Evolutionary conservation across 345 rosid species (phyloP).

Genomic region (Camelina laxa): DNA sequence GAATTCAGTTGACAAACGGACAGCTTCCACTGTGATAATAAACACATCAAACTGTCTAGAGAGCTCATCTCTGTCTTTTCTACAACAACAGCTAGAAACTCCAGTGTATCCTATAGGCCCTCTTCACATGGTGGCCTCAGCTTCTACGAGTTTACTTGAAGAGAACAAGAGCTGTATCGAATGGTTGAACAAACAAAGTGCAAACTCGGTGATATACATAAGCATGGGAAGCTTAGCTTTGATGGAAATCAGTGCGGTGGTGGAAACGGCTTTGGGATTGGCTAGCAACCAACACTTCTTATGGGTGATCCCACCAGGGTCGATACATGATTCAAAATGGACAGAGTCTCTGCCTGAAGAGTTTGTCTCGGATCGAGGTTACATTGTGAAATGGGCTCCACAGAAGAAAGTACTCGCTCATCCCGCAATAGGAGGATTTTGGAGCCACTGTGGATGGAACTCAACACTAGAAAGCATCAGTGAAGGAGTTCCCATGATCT

Average conservation of each 20-base stretch:
- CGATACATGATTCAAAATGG: constrained; percentile 22
- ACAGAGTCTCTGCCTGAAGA: constrained; percentile 33
- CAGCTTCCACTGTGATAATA: no score
- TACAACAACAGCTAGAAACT: constrained; percentile 17
- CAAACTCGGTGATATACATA: constrained; percentile 53
- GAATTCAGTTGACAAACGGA: no score
- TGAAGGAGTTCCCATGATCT: constrained; percentile 55
- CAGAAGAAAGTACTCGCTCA: constrained; percentile 45
- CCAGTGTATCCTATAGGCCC: constrained; percentile 41
- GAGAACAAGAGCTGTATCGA: constrained; percentile 53
- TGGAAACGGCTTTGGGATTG: constrained; percentile 40
- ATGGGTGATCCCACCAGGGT: constrained; percentile 45
- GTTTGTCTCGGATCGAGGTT: constrained; percentile 38
- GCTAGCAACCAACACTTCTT: constrained; percentile 42
- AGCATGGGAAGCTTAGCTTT: constrained; percentile 61
- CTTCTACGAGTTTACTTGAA: constrained; percentile 35
- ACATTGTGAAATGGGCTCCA: constrained; percentile 33
- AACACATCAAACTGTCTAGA: no score
- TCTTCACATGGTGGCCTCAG: constrained; percentile 36
- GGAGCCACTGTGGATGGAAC: constrained; percentile 65
- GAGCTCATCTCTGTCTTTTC: neutral
- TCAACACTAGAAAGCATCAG: constrained; percentile 54
- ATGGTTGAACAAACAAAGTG: constrained; percentile 49
- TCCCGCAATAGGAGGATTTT: constrained; percentile 49
- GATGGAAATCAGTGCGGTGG: constrained; percentile 32